Conservation (phyloP, 495 filamentous ascomycete genomes). For the Penicillium diatomitis region DNA sequence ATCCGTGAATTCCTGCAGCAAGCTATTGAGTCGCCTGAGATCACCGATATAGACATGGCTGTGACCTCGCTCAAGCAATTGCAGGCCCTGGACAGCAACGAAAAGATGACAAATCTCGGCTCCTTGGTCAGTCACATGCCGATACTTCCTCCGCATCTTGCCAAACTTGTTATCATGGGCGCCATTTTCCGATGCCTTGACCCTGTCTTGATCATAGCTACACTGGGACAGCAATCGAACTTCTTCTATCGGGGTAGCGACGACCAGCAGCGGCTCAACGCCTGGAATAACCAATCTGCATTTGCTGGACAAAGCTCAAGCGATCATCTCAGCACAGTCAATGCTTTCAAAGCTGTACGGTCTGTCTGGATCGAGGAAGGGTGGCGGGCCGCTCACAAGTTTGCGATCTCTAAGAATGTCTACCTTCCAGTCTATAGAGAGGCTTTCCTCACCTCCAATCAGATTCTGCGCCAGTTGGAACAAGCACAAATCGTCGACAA, state of each 20-base stretch:
- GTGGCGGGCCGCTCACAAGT: constrained; percentile 16
- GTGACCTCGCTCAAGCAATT: constrained; percentile 36
- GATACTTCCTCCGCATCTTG: constrained; percentile 38
- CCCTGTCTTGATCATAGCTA: constrained; percentile 47
- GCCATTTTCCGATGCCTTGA: constrained; percentile 54
- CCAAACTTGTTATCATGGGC: constrained; percentile 50
- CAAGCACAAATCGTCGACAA: constrained; percentile 4
- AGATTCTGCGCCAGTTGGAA: not conserved
- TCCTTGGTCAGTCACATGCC: constrained; percentile 37
- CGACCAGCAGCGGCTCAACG: constrained; percentile 13
- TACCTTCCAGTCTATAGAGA: constrained; percentile 4
- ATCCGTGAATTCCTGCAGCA: constrained; percentile 40
- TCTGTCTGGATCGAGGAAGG: constrained; percentile 19
- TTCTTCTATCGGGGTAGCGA: constrained; percentile 34
- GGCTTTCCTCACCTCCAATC: not conserved
- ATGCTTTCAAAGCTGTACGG: constrained; percentile 41
- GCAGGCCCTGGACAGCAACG: constrained; percentile 40
- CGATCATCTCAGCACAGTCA: constrained; percentile 46
- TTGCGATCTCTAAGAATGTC: constrained; percentile 10
- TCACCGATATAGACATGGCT: constrained; percentile 32
- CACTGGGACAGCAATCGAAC: constrained; percentile 25
- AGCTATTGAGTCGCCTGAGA: constrained; percentile 44
- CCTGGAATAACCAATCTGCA: constrained; percentile 18
- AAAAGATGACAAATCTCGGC: constrained; percentile 45
- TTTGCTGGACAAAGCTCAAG: constrained; percentile 36